These are phyloP conservation scores for Podaxis sp. DNA, from an alignment of 768 basidiomycete genomes.

Conservation along the genomic window DNA sequence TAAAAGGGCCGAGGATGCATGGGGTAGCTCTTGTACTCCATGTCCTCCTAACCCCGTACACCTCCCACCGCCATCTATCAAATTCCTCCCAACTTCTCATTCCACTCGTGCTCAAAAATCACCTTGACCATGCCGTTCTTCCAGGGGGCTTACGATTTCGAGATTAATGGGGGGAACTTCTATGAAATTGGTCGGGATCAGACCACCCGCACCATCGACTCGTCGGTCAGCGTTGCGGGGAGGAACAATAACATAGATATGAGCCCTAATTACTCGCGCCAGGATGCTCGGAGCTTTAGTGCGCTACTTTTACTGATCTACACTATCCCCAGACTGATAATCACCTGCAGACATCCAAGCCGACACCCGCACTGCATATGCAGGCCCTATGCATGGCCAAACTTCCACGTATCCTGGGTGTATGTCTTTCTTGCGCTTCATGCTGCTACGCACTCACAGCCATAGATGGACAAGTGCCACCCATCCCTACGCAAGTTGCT, in stretches of 20 bases:
- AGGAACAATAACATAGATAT: not conserved
- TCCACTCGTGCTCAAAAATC: not conserved
- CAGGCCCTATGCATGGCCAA: not conserved
- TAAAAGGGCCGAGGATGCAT: not conserved
- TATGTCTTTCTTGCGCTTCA: not conserved
- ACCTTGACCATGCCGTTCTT: constrained; percentile 9
- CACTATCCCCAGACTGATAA: not conserved
- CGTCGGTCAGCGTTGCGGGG: not conserved
- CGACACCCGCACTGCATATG: not conserved
- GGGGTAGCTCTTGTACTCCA: not conserved
- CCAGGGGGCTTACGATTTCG: constrained; percentile 8
- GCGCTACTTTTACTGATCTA: not conserved
- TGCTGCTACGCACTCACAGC: not conserved
- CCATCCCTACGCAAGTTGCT: not conserved
- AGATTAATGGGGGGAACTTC: constrained; percentile 8
- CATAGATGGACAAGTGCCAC: not conserved
- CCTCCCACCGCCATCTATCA: not conserved
- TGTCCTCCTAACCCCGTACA: not conserved
- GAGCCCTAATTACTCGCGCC: not conserved
- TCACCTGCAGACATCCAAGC: not conserved
- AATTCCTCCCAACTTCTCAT: not conserved
- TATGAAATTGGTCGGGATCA: constrained; percentile 7
- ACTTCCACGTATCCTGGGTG: constrained; percentile 5
- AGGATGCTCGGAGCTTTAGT: not conserved
- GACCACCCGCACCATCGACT: not conserved